These are phyloP conservation scores for Schrenkiella parvula DNA, from an alignment of 345 rosid species.

Conservation along the genomic window DNA sequence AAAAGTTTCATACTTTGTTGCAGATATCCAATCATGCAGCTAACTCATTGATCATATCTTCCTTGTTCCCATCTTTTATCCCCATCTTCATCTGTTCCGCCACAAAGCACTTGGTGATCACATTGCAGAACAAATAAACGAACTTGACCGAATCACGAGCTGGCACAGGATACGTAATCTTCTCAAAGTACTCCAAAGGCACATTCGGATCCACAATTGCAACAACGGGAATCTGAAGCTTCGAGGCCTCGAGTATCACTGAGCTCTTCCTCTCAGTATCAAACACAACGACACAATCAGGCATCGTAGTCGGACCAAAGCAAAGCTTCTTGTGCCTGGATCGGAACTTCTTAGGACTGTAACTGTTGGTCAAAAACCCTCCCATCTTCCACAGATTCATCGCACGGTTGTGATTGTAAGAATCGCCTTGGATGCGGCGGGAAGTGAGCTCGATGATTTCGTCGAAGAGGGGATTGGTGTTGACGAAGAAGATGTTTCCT, in stretches of 20 bases:
- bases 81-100: conserved; percentile 64
- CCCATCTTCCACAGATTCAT: conserved; percentile 70
- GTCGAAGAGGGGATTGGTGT: conserved; percentile 86
- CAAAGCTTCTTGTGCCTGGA: conserved; percentile 86
- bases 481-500: conserved; percentile 75
- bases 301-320: conserved; percentile 75
- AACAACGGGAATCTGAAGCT: conserved; percentile 83
- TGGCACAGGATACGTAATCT: conserved; percentile 84
- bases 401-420: conserved; percentile 51
- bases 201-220: conserved; percentile 78
- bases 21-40: not conserved
- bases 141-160: conserved; percentile 92
- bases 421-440: conserved; percentile 51
- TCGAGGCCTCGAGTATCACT: conserved; percentile 66
- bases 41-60: conserved; percentile 1
- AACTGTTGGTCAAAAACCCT: conserved; percentile 82
- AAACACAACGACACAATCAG: conserved; percentile 85
- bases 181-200: conserved; percentile 74
- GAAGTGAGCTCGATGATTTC: conserved; percentile 83
- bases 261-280: conserved; percentile 93
- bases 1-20: conserved; percentile 16
- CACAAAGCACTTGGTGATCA: conserved; percentile 83
- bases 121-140: conserved; percentile 88
- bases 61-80: conserved; percentile 18
- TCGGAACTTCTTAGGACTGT: conserved; percentile 87